Percentiles rank a stretch among this genome's conserved stretches.
phyloP scores from a whole-genome alignment of 1,284 basidiomycete genomes.

The Pisolithus thermaeus region DNA sequence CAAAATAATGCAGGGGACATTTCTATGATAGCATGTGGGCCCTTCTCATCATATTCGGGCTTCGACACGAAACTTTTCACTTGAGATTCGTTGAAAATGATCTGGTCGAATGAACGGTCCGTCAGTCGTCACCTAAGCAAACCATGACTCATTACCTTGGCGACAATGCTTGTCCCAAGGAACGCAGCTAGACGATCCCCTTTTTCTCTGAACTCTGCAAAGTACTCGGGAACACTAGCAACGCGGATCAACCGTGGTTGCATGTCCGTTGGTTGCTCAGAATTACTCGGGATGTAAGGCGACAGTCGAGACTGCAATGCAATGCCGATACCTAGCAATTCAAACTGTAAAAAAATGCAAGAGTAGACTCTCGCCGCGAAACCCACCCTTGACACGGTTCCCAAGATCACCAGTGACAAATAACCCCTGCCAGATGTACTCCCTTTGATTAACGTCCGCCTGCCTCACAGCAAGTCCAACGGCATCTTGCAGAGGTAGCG shows the following conservation, averaged over 20 bases:
- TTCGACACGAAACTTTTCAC: slow-evolving; percentile 72
- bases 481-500: slow-evolving; percentile 54
- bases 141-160: slow-evolving; percentile 54
- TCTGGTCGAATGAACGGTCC: slow-evolving; percentile 19
- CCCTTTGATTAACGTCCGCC: slow-evolving; percentile 59
- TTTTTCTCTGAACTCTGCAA: slow-evolving; percentile 83
- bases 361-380: not conserved
- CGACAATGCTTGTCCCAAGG: slow-evolving; percentile 81
- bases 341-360: not conserved
- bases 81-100: slow-evolving; percentile 57
- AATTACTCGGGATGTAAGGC: slow-evolving; percentile 56
- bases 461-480: slow-evolving; percentile 56
- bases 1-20: slow-evolving; percentile 68
- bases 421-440: slow-evolving; percentile 75
- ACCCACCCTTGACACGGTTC: slow-evolving; percentile 68
- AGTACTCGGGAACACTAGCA: slow-evolving; percentile 85
- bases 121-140: slow-evolving; percentile 1
- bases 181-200: slow-evolving; percentile 82
- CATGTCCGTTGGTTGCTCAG: slow-evolving; percentile 63
- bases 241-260: slow-evolving; percentile 66
- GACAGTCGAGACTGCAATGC: slow-evolving; percentile 74
- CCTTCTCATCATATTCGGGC: slow-evolving; percentile 64
- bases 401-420: slow-evolving; percentile 82
- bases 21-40: slow-evolving; percentile 67
- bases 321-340: slow-evolving; percentile 49